Percentiles rank a stretch among this genome's conserved stretches.
Evolutionary conservation across 352 stramenopile genomes (phyloP).

Genomic region (Poterioochromonas sp.): DNA sequence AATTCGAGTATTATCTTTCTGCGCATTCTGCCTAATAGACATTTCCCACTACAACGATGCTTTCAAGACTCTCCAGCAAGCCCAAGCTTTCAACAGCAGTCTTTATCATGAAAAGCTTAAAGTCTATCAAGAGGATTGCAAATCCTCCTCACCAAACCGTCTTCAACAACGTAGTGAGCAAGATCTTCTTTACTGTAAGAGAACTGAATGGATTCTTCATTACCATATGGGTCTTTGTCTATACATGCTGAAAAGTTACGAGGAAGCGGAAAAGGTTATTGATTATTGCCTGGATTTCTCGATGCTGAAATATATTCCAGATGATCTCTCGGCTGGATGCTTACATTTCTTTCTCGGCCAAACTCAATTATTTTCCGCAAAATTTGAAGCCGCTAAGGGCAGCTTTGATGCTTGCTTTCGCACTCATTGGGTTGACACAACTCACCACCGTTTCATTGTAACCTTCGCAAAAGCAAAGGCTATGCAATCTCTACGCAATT

Average conservation of each 20-base stretch:
- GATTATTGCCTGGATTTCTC: neutral
- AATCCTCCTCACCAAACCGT: neutral
- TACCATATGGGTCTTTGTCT: neutral
- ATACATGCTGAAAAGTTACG: slow-evolving; percentile 3
- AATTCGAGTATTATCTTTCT: slow-evolving; percentile 3
- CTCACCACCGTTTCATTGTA: neutral
- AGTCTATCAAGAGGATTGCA: neutral
- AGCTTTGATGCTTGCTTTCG: neutral
- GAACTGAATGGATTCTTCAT: slow-evolving; percentile 11
- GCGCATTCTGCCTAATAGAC: neutral
- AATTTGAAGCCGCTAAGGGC: neutral
- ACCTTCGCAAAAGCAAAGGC: neutral
- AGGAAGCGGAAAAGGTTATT: neutral
- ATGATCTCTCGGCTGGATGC: neutral
- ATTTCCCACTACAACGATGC: neutral
- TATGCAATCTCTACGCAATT: neutral
- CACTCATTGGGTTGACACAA: neutral
- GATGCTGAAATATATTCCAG: neutral
- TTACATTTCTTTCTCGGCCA: slow-evolving; percentile 1
- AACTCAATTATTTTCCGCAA: no score
- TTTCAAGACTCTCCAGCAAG: neutral
- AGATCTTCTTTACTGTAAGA: neutral
- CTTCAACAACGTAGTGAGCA: no score
- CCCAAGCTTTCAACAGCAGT: neutral
- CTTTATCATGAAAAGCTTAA: neutral